phyloP scores from a whole-genome alignment of 192 early-diverging fungal genomes.

The Entomortierella chlamydospora region DNA sequence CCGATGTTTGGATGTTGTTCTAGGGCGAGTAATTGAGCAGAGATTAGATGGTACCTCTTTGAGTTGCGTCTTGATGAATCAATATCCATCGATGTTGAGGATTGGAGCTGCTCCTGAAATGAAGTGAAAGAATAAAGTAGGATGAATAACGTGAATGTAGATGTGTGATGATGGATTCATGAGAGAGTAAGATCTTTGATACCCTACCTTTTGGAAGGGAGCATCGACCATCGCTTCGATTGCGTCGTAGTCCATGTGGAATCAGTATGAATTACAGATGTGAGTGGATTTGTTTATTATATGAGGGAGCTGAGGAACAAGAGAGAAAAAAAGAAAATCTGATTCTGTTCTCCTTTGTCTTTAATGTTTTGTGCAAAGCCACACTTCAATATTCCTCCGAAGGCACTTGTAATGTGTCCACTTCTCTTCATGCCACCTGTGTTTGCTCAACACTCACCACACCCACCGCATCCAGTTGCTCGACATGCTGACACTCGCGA shows the following conservation, averaged over 20 bases:
- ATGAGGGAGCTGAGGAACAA: no score
- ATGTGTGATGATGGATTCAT: slow-evolving; percentile 1
- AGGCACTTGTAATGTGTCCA: no score
- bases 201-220: slow-evolving; percentile 66
- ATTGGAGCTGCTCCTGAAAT: slow-evolving; percentile 27
- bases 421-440: no score
- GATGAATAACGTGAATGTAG: background rate
- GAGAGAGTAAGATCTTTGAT: background rate
- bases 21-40: no score
- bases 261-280: background rate
- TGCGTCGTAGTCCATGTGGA: slow-evolving; percentile 46
- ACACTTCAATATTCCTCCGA: no score
- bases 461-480: background rate
- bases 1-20: no score
- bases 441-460: no score
- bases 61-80: slow-evolving; percentile 29
- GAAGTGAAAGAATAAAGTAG: slow-evolving; percentile 1
- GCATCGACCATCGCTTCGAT: slow-evolving; percentile 73
- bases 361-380: no score
- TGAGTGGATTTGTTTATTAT: no score
- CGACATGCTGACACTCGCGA: slow-evolving; percentile 9
- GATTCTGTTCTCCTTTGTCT: no score
- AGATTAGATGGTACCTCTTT: no score
- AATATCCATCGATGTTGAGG: slow-evolving; percentile 25
- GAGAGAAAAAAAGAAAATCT: no score